Evolutionary conservation across 768 basidiomycete species (phyloP).

Genomic region (Leucosporidium creatinivorum): DNA sequence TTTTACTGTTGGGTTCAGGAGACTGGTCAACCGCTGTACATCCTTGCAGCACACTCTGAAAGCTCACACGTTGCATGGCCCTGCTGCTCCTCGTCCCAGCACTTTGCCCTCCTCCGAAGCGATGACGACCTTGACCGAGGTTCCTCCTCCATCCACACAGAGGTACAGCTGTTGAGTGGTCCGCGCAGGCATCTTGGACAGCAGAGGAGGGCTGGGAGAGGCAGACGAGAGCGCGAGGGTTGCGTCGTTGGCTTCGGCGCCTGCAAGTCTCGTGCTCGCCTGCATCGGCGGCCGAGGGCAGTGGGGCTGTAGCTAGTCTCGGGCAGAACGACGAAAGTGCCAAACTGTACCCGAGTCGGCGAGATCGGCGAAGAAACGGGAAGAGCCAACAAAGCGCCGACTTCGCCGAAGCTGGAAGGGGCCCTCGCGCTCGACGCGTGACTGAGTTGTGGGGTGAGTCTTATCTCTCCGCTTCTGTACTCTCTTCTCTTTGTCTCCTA

Average conservation of each 20-base stretch:
- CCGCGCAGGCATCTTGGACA: background rate
- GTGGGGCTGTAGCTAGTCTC: no score
- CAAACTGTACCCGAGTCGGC: no score
- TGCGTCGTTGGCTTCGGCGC: background rate
- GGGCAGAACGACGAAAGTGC: no score
- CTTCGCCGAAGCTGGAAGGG: background rate
- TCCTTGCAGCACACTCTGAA: no score
- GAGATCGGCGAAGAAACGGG: no score
- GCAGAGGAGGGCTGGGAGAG: background rate
- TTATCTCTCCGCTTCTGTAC: background rate
- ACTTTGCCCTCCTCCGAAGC: conserved; percentile 23
- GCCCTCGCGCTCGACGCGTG: no score
- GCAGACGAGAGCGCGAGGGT: background rate
- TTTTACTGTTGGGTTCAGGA: conserved; percentile 25
- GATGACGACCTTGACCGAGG: conserved; percentile 37
- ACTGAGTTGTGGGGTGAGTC: background rate
- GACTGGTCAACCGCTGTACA: background rate
- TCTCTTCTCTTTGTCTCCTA: background rate
- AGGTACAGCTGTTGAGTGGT: conserved; percentile 25
- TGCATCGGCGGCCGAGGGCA: no score
- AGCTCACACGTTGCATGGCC: conserved; percentile 40
- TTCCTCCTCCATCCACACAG: conserved; percentile 41
- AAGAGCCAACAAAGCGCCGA: background rate
- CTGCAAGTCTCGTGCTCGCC: no score
- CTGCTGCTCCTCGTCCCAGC: conserved; percentile 33